A percentile compares a stretch with the other conserved stretches of the same genome.
Conservation (phyloP, 768 basidiomycete species). For the Pleurotus ostreatus region DNA sequence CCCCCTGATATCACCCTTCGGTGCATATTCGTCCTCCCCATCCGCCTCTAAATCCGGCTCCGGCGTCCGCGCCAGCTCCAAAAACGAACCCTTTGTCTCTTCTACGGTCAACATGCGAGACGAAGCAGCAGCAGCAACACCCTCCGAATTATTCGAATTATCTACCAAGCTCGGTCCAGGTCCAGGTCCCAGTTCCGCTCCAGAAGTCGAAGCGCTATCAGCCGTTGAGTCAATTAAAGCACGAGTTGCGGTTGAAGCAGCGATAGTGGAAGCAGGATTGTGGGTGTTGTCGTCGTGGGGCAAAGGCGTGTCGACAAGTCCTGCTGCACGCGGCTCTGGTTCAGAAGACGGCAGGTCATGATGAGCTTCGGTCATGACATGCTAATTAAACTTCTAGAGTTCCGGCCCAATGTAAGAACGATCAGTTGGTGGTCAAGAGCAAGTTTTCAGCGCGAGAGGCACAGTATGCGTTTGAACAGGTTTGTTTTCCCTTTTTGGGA, state of each 20-base stretch:
- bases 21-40: neutral
- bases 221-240: neutral
- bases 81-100: neutral
- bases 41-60: neutral
- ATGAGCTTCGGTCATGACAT: constrained; percentile 9
- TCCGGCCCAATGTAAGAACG: no score
- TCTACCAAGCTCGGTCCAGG: neutral
- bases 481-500: no score
- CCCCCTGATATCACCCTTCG: neutral
- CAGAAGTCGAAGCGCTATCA: neutral
- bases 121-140: neutral
- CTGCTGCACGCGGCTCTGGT: neutral
- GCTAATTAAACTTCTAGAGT: neutral
- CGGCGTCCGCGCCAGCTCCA: constrained; percentile 2
- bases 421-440: no score
- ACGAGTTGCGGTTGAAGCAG: neutral
- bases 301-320: neutral
- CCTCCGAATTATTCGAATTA: constrained; percentile 1
- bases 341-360: constrained; percentile 4
- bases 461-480: no score
- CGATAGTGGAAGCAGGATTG: neutral
- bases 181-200: neutral
- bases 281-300: neutral
- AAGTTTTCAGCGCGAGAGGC: no score
- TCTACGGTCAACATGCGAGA: neutral